These are phyloP conservation scores for Syzygium jambos DNA, from an alignment of 345 rosid genomes.

Conservation along the genomic window DNA sequence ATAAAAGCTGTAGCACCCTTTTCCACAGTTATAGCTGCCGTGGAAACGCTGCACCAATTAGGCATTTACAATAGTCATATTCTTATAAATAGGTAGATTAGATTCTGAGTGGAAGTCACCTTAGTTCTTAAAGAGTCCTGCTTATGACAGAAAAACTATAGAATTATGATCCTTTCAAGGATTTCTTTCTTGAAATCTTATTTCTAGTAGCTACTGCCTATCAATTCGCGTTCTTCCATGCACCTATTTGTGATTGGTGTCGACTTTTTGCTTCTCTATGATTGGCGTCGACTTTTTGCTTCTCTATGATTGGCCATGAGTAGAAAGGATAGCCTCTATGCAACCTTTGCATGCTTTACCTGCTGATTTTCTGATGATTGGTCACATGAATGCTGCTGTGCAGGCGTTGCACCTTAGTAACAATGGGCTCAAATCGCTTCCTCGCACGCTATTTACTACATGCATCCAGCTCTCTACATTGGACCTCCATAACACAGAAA, in stretches of 20 bases:
- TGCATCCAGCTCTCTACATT: conserved; percentile 67
- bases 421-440: conserved; percentile 62
- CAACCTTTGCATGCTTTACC: background rate
- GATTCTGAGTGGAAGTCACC: background rate
- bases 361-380: background rate
- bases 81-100: background rate
- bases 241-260: background rate
- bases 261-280: background rate
- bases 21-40: background rate
- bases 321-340: background rate
- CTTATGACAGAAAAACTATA: background rate
- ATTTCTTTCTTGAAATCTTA: background rate
- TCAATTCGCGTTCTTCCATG: background rate
- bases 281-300: background rate
- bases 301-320: background rate
- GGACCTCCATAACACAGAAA: conserved; percentile 85
- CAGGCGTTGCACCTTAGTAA: conserved; percentile 68
- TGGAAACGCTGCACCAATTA: background rate
- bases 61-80: background rate
- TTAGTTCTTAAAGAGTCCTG: background rate
- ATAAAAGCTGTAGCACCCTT: background rate
- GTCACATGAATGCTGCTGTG: background rate
- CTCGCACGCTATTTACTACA: conserved; percentile 42
- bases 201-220: background rate
- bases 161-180: background rate